phyloP scores from a whole-genome alignment of 2,329 filamentous ascomycete species.

The Alternaria brassicicola region DNA sequence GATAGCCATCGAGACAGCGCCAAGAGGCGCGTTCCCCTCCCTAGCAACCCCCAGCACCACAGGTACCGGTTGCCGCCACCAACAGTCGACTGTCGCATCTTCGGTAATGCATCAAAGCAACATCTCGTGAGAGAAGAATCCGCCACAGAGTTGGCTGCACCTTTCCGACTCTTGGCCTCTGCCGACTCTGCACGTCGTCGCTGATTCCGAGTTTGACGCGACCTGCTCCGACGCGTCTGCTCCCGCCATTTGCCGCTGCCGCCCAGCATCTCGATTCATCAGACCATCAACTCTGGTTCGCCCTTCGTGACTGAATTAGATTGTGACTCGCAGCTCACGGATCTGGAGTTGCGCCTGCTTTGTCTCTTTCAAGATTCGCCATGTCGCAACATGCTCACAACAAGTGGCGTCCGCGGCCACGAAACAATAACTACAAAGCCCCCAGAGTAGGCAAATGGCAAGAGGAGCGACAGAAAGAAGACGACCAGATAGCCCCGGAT shows the following conservation, averaged over 20 bases:
- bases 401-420: neutral
- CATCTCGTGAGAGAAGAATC: no score
- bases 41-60: neutral
- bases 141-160: neutral
- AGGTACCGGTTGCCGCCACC: neutral
- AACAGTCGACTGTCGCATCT: neutral
- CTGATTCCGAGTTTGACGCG: neutral
- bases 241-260: neutral
- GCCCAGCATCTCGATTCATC: neutral
- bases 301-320: neutral
- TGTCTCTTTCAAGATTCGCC: neutral
- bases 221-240: neutral
- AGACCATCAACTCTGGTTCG: neutral
- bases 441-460: neutral
- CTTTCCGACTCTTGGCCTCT: neutral
- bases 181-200: neutral
- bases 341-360: neutral
- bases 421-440: neutral
- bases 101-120: neutral
- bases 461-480: constrained; percentile 4
- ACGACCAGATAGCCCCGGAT: constrained; percentile 17
- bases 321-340: neutral
- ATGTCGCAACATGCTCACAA: constrained; percentile 2
- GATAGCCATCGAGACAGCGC: neutral
- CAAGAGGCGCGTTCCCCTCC: neutral